Evolutionary conservation across 169 alveolate species (phyloP), one percentile per base, ranked within the genome.

Genomic region (Eimeria acervulina): DNA sequence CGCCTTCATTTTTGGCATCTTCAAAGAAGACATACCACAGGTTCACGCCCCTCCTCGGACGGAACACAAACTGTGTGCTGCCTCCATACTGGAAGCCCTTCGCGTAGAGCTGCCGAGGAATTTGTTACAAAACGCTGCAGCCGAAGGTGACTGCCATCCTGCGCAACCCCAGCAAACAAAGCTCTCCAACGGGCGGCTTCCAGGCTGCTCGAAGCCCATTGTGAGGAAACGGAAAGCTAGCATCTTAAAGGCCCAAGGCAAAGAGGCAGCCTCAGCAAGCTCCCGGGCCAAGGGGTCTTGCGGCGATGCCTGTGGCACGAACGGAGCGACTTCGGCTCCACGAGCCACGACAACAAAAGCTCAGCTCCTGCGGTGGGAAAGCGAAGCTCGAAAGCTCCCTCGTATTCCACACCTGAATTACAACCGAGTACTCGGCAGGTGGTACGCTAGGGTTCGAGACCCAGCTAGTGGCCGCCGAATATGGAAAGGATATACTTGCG

Each of bases 401-500:
- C 96, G 90, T 21, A 80, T 93, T 84, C 96, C 96, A 19, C 96
- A 93, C 84, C 38, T 93, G 31, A 93, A 93, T 55, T 93, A 93
- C 93, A 93, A 93, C 83, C 40, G 96, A 31, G 96, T 93, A 36
- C 96, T 93, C 47, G 96, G 96, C n/a, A 26, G 96, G 74, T 93
- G 96, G 96, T 93, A 93, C 51, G 96, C 96, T 6, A 2, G 96
- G 94, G 93, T 93, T 38, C 92, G 93, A 40, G 96, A 93, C 55
- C 94, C 96, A 28, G 74, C 87, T 40, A 93, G 96, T 40, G 96
- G 96, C 13, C 87, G 90, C 61, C 92, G 96, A 5, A 68, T 93
- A n/a, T 93, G 96, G 96, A 93, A 93, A 40, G 96, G 96, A 31
- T 93, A 93, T 84, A 93, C 96, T 28, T 93, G 96, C 66, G 91